Conservation (phyloP, 768 basidiomycete genomes). For the Sporobolomyces pararoseus region DNA sequence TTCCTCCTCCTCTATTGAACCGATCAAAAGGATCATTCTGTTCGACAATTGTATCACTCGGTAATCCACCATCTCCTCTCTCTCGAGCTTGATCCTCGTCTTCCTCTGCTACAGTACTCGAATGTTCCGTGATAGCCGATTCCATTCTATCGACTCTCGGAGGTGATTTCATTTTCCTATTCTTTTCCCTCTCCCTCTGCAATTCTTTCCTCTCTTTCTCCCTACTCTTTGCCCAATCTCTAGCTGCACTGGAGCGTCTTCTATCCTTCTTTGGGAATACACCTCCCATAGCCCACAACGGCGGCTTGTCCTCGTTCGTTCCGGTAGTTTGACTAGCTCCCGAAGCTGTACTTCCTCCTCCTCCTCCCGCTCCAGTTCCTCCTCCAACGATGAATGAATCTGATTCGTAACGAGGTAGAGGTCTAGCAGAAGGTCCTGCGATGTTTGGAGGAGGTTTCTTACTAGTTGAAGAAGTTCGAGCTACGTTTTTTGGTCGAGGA, state of each 20-base stretch:
- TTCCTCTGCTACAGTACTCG: background rate
- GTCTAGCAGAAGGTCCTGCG: background rate
- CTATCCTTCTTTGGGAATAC: slow-evolving; percentile 27
- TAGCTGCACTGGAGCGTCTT: slow-evolving; percentile 6
- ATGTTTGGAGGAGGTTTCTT: background rate
- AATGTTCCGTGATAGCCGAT: slow-evolving; percentile 9
- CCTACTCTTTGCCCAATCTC: background rate
- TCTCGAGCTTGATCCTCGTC: too few relatives aligned
- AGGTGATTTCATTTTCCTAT: background rate
- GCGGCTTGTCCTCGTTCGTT: background rate
- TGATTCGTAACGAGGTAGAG: background rate
- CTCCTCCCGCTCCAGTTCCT: background rate
- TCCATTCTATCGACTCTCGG: slow-evolving; percentile 1
- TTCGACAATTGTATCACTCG: slow-evolving; percentile 15
- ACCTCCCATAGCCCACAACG: slow-evolving; percentile 32
- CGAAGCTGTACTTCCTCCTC: background rate
- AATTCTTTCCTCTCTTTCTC: slow-evolving; percentile 2
- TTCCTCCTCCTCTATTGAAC: background rate
- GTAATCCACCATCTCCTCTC: slow-evolving; percentile 1
- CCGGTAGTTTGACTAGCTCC: background rate
- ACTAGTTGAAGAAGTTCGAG: background rate
- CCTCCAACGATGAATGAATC: background rate
- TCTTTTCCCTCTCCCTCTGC: background rate
- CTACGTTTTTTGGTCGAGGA: background rate
- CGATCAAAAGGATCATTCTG: slow-evolving; percentile 8